Percentiles rank a stretch among this genome's conserved stretches.
These are phyloP conservation scores for Penicillium sp. DNA, from an alignment of 2,329 filamentous ascomycete genomes.

Conservation along the genomic window DNA sequence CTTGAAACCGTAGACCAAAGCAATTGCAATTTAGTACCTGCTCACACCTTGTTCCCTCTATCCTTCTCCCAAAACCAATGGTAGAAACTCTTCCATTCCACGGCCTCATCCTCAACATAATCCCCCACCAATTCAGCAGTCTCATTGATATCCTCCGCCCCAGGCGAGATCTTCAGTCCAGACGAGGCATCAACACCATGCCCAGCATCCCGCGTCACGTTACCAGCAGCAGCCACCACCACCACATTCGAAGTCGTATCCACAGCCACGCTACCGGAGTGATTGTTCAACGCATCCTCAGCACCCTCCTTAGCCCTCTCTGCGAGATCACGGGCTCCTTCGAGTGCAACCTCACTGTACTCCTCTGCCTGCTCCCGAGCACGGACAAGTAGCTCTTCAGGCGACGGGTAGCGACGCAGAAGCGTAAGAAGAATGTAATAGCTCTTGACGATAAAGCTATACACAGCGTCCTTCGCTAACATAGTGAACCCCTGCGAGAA, in stretches of 20 bases:
- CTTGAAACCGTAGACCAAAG: background rate
- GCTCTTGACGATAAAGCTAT: slow-evolving; percentile 67
- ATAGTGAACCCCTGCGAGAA: slow-evolving; percentile 85
- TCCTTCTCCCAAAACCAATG: slow-evolving; percentile 43
- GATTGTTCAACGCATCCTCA: slow-evolving; percentile 23
- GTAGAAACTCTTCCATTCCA: slow-evolving; percentile 43
- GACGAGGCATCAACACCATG: slow-evolving; percentile 22
- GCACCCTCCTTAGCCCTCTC: slow-evolving; percentile 30
- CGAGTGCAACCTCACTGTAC: slow-evolving; percentile 41
- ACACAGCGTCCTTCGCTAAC: slow-evolving; percentile 77
- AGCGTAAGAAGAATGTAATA: slow-evolving; percentile 66
- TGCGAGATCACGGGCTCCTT: slow-evolving; percentile 38
- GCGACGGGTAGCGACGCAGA: slow-evolving; percentile 45
- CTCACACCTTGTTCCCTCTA: slow-evolving; percentile 2
- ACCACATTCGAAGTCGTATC: slow-evolving; percentile 33
- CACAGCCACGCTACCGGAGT: slow-evolving; percentile 25
- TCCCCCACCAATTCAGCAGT: slow-evolving; percentile 47
- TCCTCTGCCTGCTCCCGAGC: slow-evolving; percentile 43
- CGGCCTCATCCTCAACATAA: slow-evolving; percentile 46
- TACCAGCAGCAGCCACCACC: slow-evolving; percentile 14
- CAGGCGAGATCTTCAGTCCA: slow-evolving; percentile 15
- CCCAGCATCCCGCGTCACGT: slow-evolving; percentile 3
- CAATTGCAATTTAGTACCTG: background rate
- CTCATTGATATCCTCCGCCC: slow-evolving; percentile 36
- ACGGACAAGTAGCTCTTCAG: slow-evolving; percentile 41